Conservation (phyloP, 2,329 filamentous ascomycete species). For the Pseudohalonectria lignicola region DNA sequence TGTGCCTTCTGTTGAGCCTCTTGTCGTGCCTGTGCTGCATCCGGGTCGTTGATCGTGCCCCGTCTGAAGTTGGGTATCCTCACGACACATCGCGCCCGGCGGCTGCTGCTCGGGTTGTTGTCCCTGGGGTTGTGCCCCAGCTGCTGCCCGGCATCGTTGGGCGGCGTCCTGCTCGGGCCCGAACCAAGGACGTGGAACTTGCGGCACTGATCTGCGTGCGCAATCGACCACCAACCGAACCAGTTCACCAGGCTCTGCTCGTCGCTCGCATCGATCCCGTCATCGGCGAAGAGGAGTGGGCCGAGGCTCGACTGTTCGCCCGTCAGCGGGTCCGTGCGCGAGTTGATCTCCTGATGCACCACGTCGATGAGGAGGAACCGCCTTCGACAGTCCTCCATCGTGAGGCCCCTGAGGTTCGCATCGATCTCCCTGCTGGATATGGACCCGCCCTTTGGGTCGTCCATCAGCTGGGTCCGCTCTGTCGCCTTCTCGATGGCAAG, state of each 20-base stretch:
- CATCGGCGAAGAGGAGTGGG: conserved; percentile 33
- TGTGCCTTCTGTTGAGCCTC: conserved; percentile 5
- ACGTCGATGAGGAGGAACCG: conserved; percentile 5
- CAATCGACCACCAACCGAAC: conserved; percentile 48
- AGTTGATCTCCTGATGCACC: conserved; percentile 5
- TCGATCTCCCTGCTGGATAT: not conserved
- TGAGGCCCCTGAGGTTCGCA: conserved; percentile 16
- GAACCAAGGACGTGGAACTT: conserved; percentile 33
- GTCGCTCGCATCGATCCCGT: conserved; percentile 42
- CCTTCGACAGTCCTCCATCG: conserved; percentile 9
- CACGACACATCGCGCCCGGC: conserved; percentile 8
- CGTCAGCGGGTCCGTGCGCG: conserved; percentile 2
- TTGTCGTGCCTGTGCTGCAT: conserved; percentile 13
- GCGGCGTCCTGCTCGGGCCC: too few relatives aligned
- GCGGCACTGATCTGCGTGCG: conserved; percentile 37
- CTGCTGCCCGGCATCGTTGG: too few relatives aligned
- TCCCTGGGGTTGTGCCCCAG: too few relatives aligned
- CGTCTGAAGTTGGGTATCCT: conserved; percentile 23
- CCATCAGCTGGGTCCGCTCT: conserved; percentile 3
- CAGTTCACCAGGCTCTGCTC: conserved; percentile 53
- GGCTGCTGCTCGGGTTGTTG: conserved; percentile 8
- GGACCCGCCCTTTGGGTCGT: conserved; percentile 10
- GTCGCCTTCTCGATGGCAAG: conserved; percentile 21
- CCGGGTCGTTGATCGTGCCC: conserved; percentile 24
- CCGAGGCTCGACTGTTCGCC: conserved; percentile 5